These are phyloP conservation scores for Euphorbia pulcherrima DNA, from an alignment of 345 rosid genomes.

Conservation along the genomic window DNA sequence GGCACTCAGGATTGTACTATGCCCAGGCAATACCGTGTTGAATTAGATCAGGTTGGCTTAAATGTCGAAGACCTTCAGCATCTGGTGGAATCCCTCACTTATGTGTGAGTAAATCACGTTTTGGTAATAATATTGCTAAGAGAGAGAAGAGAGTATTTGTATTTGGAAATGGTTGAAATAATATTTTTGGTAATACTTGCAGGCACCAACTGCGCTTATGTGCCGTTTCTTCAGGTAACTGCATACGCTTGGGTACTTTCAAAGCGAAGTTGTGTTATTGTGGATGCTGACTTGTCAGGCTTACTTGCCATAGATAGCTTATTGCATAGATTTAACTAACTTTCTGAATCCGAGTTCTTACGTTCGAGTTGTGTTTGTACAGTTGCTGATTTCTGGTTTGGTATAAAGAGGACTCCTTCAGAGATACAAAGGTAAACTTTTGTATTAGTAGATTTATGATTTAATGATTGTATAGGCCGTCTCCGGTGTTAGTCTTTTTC, in stretches of 20 bases:
- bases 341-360: neutral
- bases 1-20: slow-evolving; percentile 54
- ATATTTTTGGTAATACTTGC: slow-evolving; percentile 12
- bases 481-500: too few species aligned
- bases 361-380: neutral
- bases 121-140: too few species aligned
- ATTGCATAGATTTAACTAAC: too few species aligned
- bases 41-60: slow-evolving; percentile 60
- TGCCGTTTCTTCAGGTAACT: slow-evolving; percentile 76
- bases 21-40: slow-evolving; percentile 72
- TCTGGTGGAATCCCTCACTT: slow-evolving; percentile 64
- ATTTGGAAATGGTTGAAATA: neutral
- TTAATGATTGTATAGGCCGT: too few species aligned
- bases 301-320: too few species aligned
- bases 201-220: slow-evolving; percentile 87
- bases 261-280: too few species aligned
- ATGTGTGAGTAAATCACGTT: slow-evolving; percentile 40
- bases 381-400: too few species aligned
- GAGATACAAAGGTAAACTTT: too few species aligned
- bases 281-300: too few species aligned
- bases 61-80: slow-evolving; percentile 65
- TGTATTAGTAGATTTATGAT: too few species aligned
- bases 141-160: too few species aligned
- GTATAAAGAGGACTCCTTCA: too few species aligned
- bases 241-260: neutral